Percentiles rank a stretch among this genome's conserved stretches.
Evolutionary conservation across 2,329 filamentous ascomycete species (phyloP).

Genomic region (Lecanicillium sp.): DNA sequence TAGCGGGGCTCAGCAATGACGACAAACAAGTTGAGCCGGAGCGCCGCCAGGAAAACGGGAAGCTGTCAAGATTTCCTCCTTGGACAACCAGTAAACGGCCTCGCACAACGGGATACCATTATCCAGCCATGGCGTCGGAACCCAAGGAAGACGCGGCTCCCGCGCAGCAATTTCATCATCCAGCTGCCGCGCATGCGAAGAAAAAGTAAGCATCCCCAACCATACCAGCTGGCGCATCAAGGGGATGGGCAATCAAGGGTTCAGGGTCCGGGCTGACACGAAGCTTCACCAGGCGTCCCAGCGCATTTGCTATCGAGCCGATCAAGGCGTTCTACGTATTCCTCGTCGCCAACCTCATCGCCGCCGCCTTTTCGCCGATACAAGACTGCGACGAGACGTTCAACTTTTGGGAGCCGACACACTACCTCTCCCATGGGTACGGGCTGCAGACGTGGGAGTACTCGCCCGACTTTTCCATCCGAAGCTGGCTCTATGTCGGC

Average conservation of each 20-base stretch:
- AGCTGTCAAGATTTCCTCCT: slow-evolving; percentile 12
- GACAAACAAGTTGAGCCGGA: not conserved
- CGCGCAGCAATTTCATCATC: slow-evolving; percentile 39
- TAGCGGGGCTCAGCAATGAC: slow-evolving; percentile 8
- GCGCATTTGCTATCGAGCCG: slow-evolving; percentile 60
- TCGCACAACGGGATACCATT: slow-evolving; percentile 7
- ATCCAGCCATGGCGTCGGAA: slow-evolving; percentile 34
- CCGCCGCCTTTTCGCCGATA: slow-evolving; percentile 80
- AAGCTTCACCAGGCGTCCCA: slow-evolving; percentile 40
- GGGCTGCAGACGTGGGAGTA: slow-evolving; percentile 99
- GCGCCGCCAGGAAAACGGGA: no score
- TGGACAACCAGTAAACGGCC: slow-evolving; percentile 17
- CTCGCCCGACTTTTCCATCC: slow-evolving; percentile 87
- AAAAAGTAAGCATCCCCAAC: slow-evolving; percentile 38
- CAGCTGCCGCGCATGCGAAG: slow-evolving; percentile 43
- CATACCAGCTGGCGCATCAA: not conserved
- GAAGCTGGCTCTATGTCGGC: slow-evolving; percentile 86
- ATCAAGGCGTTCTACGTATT: slow-evolving; percentile 78
- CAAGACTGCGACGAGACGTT: slow-evolving; percentile 98
- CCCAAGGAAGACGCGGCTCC: slow-evolving; percentile 18
- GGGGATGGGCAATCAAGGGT: no score
- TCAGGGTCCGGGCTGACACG: no score
- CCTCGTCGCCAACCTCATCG: slow-evolving; percentile 63
- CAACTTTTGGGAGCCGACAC: slow-evolving; percentile 97
- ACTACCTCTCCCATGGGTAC: slow-evolving; percentile 89